phyloP scores from a whole-genome alignment of 148 eudicot species.

The Vaccinium corymbosum region DNA sequence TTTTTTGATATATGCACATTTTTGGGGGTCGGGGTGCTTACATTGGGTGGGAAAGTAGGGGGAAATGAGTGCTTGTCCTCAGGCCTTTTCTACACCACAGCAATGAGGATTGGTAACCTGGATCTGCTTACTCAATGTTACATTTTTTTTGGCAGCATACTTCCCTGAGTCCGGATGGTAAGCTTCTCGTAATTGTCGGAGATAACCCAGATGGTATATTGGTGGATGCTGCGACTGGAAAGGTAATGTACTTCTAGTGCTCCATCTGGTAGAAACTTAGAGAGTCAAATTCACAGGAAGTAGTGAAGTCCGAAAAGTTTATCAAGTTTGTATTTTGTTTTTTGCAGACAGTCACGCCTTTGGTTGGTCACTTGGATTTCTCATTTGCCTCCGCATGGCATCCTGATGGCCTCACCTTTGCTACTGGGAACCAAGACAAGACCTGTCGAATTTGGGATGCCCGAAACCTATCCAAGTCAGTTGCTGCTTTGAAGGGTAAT shows the following conservation, averaged over 20 bases:
- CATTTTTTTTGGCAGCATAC: conserved; percentile 48
- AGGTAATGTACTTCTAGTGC: conserved; percentile 36
- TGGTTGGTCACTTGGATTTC: conserved; percentile 64
- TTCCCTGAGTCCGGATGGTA: conserved; percentile 71
- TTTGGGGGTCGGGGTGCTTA: neutral
- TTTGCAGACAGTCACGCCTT: conserved; percentile 44
- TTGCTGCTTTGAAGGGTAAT: conserved; percentile 57
- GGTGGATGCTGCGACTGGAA: conserved; percentile 62
- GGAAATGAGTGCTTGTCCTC: neutral
- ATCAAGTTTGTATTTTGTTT: neutral
- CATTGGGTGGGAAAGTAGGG: neutral
- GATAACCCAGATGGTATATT: conserved; percentile 60
- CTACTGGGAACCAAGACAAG: conserved; percentile 89
- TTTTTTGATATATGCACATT: neutral
- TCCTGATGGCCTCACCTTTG: conserved; percentile 67
- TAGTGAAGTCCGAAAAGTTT: neutral
- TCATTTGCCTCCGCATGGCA: conserved; percentile 95
- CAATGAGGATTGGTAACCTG: neutral
- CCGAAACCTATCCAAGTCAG: conserved; percentile 55
- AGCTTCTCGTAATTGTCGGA: conserved; percentile 61
- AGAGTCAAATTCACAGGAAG: neutral
- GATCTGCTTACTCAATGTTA: neutral
- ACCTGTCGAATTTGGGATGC: conserved; percentile 84
- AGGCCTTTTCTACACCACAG: neutral
- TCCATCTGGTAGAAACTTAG: neutral